phyloP scores from a whole-genome alignment of 1,284 basidiomycete genomes.

The Leccinum ponderosum region DNA sequence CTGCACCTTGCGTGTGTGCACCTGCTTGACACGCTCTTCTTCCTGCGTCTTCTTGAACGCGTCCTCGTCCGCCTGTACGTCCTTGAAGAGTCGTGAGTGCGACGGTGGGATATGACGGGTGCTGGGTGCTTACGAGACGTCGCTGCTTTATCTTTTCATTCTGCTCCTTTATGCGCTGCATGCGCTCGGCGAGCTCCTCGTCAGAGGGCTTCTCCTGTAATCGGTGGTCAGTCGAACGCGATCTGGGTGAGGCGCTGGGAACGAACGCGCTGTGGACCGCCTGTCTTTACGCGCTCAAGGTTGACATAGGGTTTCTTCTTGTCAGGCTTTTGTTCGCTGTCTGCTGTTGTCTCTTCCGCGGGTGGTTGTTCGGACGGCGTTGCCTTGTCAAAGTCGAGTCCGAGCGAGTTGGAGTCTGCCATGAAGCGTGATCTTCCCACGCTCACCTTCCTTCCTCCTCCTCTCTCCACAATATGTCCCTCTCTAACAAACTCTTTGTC shows the following conservation, averaged over 20 bases:
- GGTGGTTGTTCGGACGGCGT: neutral
- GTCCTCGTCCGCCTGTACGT: constrained; percentile 76
- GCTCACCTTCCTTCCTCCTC: neutral
- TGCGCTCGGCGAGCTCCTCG: constrained; percentile 69
- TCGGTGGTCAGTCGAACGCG: constrained; percentile 14
- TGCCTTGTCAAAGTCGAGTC: constrained; percentile 58
- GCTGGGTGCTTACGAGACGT: constrained; percentile 48
- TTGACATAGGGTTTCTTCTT: constrained; percentile 72
- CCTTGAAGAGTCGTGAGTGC: constrained; percentile 39
- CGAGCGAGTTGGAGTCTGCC: constrained; percentile 56
- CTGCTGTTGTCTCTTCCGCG: neutral
- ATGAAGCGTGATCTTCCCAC: constrained; percentile 29
- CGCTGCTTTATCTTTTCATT: constrained; percentile 83
- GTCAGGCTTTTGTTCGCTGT: constrained; percentile 23
- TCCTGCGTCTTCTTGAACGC: constrained; percentile 71
- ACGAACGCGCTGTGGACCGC: constrained; percentile 68
- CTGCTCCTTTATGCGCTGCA: constrained; percentile 72
- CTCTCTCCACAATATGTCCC: constrained; percentile 71
- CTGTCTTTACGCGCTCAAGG: constrained; percentile 75
- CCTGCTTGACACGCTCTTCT: constrained; percentile 53
- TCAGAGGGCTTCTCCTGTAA: constrained; percentile 71
- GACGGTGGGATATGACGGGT: neutral
- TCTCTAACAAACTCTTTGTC: constrained; percentile 93
- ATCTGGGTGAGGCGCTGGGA: neutral
- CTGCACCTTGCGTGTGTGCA: constrained; percentile 62